Conservation (phyloP, 1,284 basidiomycete genomes). For the Ustilago curta region DNA sequence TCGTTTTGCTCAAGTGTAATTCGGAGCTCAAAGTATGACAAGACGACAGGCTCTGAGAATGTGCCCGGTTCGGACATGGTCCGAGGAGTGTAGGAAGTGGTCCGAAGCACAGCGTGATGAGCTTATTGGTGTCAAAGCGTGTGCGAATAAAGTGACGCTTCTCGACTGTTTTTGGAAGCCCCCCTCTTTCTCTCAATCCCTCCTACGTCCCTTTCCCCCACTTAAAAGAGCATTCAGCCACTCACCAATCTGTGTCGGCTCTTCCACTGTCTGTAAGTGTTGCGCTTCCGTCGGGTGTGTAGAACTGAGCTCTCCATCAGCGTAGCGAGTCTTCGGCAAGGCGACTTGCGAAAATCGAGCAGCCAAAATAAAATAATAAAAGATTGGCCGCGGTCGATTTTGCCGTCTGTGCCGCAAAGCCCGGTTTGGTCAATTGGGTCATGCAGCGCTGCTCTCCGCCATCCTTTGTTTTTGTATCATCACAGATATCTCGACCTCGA, state of each 20-base stretch:
- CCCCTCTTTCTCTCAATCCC: background rate
- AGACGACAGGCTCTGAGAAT: constrained; percentile 3
- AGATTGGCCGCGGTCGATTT: too few species aligned
- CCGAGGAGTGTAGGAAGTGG: constrained; percentile 16
- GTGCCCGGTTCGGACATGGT: constrained; percentile 21
- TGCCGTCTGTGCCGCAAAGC: too few species aligned
- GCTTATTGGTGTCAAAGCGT: background rate
- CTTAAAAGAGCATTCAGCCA: background rate
- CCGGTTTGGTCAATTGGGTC: too few species aligned
- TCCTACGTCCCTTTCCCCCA: background rate
- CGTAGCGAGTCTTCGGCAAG: too few species aligned
- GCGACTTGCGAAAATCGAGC: too few species aligned
- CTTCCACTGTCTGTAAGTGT: background rate
- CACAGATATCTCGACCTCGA: too few species aligned
- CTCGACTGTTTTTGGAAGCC: background rate
- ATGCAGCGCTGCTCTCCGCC: too few species aligned
- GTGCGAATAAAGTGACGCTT: constrained; percentile 34
- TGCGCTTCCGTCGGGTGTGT: too few species aligned
- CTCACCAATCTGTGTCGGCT: background rate
- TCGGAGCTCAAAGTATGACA: background rate
- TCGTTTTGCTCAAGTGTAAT: background rate
- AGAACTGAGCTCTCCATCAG: too few species aligned
- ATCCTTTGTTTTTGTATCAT: too few species aligned
- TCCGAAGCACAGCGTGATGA: background rate
- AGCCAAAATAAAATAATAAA: too few species aligned